Base-by-base conservation (phyloP, 2,329 filamentous ascomycete genomes). In the Calonectria pteridis region DNA sequence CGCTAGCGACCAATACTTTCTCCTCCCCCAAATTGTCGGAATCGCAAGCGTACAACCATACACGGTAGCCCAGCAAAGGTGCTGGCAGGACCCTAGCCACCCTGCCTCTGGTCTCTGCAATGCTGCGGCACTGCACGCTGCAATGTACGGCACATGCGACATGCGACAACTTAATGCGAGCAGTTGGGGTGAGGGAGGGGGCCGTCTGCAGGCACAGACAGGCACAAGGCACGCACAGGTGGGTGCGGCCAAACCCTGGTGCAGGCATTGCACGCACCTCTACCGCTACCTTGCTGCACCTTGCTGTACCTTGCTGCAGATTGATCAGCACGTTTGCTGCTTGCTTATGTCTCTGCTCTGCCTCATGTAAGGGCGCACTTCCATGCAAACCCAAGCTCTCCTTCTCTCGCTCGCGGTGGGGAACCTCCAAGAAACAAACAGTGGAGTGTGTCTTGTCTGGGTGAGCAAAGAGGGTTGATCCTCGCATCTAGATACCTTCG, bases 131-230 rank as follows among this genome's bases (percentile, higher is more conserved):
- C 64, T 51, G 64, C 64, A 29, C 46, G 55, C 55, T 62, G 55
- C 55, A 62, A 62, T 62, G 55, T 35, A 62, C 33, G 55, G 55
- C 55, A 62, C 55, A 62, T 62, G 55, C 55, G 16, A 62, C 55
- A n/a, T 46, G 55, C 55, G 23, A 62, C 55, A n/a, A 10, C 55
- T 62, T 62, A 40, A 62, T 62, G 55, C 55, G 55, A 62, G 35
- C 55, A 23, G 37, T 46, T 46, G 9, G 18, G 40, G 40, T 11
- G 40, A 20, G 40, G 11, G 13, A 20, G 20, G 40, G 40, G 40
- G 20, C 40, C 20, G 40, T 46, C 40, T 46, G 40, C 40, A 46
- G 40, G 20, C 29, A 14, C 51, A 40, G 33, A 58, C 29, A 23
- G 7, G 20, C 33, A 4, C 53, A 23, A 23, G 31, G n/a, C 31